Base-by-base conservation (phyloP, 1,284 basidiomycete species). In the Fomitiporia mediterranea region DNA sequence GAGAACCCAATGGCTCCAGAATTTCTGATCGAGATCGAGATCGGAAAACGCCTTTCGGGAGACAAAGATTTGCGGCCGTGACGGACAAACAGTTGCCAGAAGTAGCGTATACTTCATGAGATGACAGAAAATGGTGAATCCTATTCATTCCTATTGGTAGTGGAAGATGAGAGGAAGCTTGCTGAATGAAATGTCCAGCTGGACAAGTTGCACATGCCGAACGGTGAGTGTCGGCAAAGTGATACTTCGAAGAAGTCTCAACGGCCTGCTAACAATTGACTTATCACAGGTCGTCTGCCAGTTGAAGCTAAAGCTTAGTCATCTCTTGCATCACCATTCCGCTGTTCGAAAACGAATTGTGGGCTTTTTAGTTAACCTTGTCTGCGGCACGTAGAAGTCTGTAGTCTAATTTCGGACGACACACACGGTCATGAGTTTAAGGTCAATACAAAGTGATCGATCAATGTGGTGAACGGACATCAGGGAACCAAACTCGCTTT, bases 21-120 rank as follows among this genome's bases (percentile, higher is more conserved):
- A 28, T 28, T n/a, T 15, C 9, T 30, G 44, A 46, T 46, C 44
- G 30, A 46, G 21, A 30, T 46, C 44, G 9, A n/a, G 44, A 46
- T 46, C 17, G 30, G 28, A 17, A 30, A 13, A 30, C 25, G 8
- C 30, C 44, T n/a, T n/a, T 30, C 25, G n/a, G 44, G 25, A 28
- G 44, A 46, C 30, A n/a, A 25, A 11, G 44, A 11, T 23, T 46
- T 46, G 44, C 44, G 44, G 44, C 44, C 44, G 44, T 46, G 44
- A 46, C 17, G 44, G 27, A 28, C n/a, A 17, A 30, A 21, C 4
- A 40, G 39, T 2, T 21, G 21, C 19, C 19, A 15, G n/a, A 27
- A 46, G n/a, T n/a, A n/a, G n/a, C n/a, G n/a, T n/a, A n/a, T n/a
- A n/a, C n/a, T n/a, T n/a, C n/a, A n/a, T n/a, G n/a, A n/a, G n/a